phyloP scores from a whole-genome alignment of 2,329 filamentous ascomycete species.

The Penicillium olsonii region DNA sequence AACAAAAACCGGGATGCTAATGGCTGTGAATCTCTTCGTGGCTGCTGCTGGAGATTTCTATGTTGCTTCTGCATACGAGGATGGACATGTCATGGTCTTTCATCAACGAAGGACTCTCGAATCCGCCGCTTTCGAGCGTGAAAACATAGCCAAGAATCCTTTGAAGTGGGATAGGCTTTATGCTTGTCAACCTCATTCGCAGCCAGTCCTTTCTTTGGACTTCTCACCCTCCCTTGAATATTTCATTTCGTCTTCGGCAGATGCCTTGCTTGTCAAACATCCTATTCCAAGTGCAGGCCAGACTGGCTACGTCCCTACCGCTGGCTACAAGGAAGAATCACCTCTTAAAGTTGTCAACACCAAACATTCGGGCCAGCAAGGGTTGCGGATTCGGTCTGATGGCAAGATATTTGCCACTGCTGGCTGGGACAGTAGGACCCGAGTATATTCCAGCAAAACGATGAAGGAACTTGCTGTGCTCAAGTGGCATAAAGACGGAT shows the following conservation, averaged over 20 bases:
- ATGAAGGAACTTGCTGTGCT: constrained; percentile 87
- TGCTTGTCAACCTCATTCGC: constrained; percentile 67
- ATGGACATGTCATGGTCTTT: constrained; percentile 71
- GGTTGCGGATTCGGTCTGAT: constrained; percentile 74
- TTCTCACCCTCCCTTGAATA: constrained; percentile 52
- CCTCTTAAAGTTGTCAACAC: constrained; percentile 69
- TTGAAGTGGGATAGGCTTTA: constrained; percentile 61
- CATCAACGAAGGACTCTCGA: constrained; percentile 48
- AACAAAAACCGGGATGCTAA: constrained; percentile 70
- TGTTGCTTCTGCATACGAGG: constrained; percentile 80
- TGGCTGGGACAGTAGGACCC: constrained; percentile 82
- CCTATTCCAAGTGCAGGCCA: constrained; percentile 52
- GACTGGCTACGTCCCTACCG: constrained; percentile 6
- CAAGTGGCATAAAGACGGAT: constrained; percentile 90
- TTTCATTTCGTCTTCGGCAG: constrained; percentile 80
- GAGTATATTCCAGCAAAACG: constrained; percentile 78
- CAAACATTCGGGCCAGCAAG: constrained; percentile 88
- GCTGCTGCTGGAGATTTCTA: constrained; percentile 53
- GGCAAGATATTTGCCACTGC: constrained; percentile 83
- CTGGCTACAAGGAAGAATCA: constrained; percentile 29
- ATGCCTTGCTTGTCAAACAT: constrained; percentile 77
- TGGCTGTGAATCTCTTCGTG: constrained; percentile 71
- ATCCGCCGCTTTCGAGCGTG: constrained; percentile 31
- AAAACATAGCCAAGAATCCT: constrained; percentile 19
- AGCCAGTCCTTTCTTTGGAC: constrained; percentile 78